Percentiles rank a stretch among this genome's conserved stretches.
These are phyloP conservation scores for Calocybe gangraenosa DNA, from an alignment of 768 basidiomycete genomes.

Conservation along the genomic window DNA sequence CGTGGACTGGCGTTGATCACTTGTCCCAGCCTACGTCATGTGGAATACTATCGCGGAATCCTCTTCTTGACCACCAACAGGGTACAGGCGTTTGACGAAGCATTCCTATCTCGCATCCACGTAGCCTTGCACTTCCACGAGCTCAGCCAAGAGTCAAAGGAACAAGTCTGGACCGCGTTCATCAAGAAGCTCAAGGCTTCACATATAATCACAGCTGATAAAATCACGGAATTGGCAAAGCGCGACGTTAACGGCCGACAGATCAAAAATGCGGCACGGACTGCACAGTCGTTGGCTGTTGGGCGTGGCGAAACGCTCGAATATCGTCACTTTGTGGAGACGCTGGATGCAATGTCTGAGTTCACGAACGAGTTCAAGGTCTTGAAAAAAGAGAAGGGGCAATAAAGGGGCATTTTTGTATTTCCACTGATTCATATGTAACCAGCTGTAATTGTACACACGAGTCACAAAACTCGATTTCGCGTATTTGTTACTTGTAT, in stretches of 20 bases:
- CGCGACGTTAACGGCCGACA: slow-evolving; percentile 59
- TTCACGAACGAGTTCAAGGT: slow-evolving; percentile 45
- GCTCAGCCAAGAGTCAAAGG: slow-evolving; percentile 46
- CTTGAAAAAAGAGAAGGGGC: slow-evolving; percentile 6
- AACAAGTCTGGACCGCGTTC: slow-evolving; percentile 64
- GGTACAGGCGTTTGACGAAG: slow-evolving; percentile 60
- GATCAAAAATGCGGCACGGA: slow-evolving; percentile 68
- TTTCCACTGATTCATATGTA: too few relatives aligned
- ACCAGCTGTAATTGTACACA: too few relatives aligned
- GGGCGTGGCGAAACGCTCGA: slow-evolving; percentile 42
- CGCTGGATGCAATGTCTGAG: slow-evolving; percentile 59
- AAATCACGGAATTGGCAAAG: slow-evolving; percentile 43
- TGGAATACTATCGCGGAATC: slow-evolving; percentile 55
- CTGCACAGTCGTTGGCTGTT: slow-evolving; percentile 56
- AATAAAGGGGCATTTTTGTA: neutral
- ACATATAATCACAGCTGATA: slow-evolving; percentile 30
- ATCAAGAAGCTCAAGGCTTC: slow-evolving; percentile 40
- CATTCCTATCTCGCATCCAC: slow-evolving; percentile 65
- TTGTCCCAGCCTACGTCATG: slow-evolving; percentile 44
- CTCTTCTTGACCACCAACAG: slow-evolving; percentile 56
- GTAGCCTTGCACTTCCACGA: slow-evolving; percentile 64
- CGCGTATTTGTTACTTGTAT: too few relatives aligned
- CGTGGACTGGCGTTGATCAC: slow-evolving; percentile 16
- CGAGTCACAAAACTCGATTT: too few relatives aligned
- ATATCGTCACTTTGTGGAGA: slow-evolving; percentile 51